Conservation (phyloP, 2,329 filamentous ascomycete species). For the Ilyonectria sp. region DNA sequence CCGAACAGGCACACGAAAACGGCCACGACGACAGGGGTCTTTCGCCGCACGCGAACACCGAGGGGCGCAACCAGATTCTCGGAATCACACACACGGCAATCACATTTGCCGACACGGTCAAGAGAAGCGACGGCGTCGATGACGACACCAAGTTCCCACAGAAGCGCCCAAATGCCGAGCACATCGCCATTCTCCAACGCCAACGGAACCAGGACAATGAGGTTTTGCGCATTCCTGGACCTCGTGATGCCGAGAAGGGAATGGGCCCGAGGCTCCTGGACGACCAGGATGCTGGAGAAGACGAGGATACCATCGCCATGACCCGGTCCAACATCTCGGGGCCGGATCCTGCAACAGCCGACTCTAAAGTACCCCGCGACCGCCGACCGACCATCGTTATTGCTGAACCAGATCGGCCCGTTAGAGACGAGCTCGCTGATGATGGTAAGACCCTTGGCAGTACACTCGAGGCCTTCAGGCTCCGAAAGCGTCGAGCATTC, state of each 20-base stretch:
- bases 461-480: slow-evolving; percentile 58
- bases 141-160: slow-evolving; percentile 66
- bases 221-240: slow-evolving; percentile 90
- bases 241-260: slow-evolving; percentile 89
- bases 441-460: slow-evolving; percentile 60
- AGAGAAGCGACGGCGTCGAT: slow-evolving; percentile 69
- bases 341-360: slow-evolving; percentile 39
- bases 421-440: slow-evolving; percentile 57
- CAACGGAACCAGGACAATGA: slow-evolving; percentile 84
- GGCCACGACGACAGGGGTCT: slow-evolving; percentile 28
- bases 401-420: slow-evolving; percentile 69
- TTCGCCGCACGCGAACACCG: slow-evolving; percentile 11
- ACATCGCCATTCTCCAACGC: slow-evolving; percentile 89
- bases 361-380: slow-evolving; percentile 48
- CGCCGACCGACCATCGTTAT: slow-evolving; percentile 75
- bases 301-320: slow-evolving; percentile 51
- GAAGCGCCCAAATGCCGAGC: slow-evolving; percentile 76
- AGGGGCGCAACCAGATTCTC: slow-evolving; percentile 21
- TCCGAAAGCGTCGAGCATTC: slow-evolving; percentile 60
- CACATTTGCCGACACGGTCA: slow-evolving; percentile 78
- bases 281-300: slow-evolving; percentile 54
- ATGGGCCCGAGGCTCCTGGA: slow-evolving; percentile 74
- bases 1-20: slow-evolving; percentile 32
- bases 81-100: slow-evolving; percentile 60
- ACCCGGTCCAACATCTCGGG: slow-evolving; percentile 48